Evolutionary conservation across 2,329 filamentous ascomycete genomes (phyloP).

Genomic region (Ophiocordyceps camponoti-leonardi): DNA sequence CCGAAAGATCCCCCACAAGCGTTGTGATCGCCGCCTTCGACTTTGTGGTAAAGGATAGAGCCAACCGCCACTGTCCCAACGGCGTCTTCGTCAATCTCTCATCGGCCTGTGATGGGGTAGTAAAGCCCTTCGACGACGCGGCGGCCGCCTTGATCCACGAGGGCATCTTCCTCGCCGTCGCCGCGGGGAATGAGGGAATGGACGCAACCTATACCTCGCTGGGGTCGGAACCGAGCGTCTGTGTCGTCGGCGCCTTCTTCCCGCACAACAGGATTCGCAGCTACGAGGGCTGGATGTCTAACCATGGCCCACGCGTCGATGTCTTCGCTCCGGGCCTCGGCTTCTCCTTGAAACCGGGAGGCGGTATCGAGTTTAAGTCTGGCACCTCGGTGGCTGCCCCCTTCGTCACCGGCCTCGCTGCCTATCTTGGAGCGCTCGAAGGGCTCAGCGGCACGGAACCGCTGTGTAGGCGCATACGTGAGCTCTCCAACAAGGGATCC

Average conservation of each 20-base stretch:
- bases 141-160: slow-evolving; percentile 16
- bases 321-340: slow-evolving; percentile 23
- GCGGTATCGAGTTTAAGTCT: slow-evolving; percentile 1
- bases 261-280: not conserved
- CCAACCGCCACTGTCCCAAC: slow-evolving; percentile 5
- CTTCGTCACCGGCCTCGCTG: not conserved
- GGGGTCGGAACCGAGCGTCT: slow-evolving; percentile 20
- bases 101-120: slow-evolving; percentile 14
- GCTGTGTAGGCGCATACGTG: slow-evolving; percentile 26
- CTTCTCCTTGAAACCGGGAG: slow-evolving; percentile 14
- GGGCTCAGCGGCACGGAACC: slow-evolving; percentile 19
- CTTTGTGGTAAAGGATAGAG: slow-evolving; percentile 6
- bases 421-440: slow-evolving; percentile 3
- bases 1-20: not conserved
- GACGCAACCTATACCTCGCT: slow-evolving; percentile 24
- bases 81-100: slow-evolving; percentile 23
- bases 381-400: not conserved
- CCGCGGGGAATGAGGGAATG: slow-evolving; percentile 21
- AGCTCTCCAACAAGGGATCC: slow-evolving; percentile 20
- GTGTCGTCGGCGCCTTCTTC: slow-evolving; percentile 24
- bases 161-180: slow-evolving; percentile 21
- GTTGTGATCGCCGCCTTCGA: slow-evolving; percentile 1
- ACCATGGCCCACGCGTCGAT: slow-evolving; percentile 21
- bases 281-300: slow-evolving; percentile 17
- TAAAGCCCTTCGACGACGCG: slow-evolving; percentile 17